Percentiles rank a stretch among this genome's conserved stretches.
Conservation (phyloP, 805 yeast genomes). For the Komagataella mondaviorum region DNA sequence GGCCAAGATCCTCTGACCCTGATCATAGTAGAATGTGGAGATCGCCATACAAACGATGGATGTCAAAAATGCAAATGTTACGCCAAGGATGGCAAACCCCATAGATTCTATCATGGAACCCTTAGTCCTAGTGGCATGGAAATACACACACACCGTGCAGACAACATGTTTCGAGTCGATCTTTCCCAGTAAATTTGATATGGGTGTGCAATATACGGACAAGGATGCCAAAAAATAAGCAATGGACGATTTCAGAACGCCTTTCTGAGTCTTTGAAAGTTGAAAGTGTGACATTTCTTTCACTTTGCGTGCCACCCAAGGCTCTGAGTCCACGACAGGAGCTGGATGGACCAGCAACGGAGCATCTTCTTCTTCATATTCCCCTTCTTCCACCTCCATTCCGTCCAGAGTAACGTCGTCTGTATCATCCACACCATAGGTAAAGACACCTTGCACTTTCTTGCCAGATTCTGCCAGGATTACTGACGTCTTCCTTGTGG, state of each 20-base stretch:
- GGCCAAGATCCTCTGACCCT: slow-evolving; percentile 33
- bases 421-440: slow-evolving; percentile 4
- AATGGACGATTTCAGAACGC: slow-evolving; percentile 52
- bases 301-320: background rate
- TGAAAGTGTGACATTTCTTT: background rate
- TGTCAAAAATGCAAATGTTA: slow-evolving; percentile 38
- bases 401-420: slow-evolving; percentile 7
- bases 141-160: slow-evolving; percentile 75
- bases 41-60: slow-evolving; percentile 38
- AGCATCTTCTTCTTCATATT: slow-evolving; percentile 3
- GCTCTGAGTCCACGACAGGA: background rate
- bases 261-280: slow-evolving; percentile 1
- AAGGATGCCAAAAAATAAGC: slow-evolving; percentile 64
- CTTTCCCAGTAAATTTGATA: slow-evolving; percentile 40
- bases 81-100: slow-evolving; percentile 40
- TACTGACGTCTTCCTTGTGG: slow-evolving; percentile 20
- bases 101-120: slow-evolving; percentile 75
- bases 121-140: slow-evolving; percentile 67
- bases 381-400: slow-evolving; percentile 6
- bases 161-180: slow-evolving; percentile 70
- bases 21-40: slow-evolving; percentile 29
- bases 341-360: slow-evolving; percentile 2
- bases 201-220: slow-evolving; percentile 46
- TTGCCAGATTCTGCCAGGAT: slow-evolving; percentile 32
- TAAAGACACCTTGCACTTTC: slow-evolving; percentile 15